These are phyloP conservation scores for Posidonia australis DNA, from an alignment of 106 monocot genomes.

Conservation along the genomic window DNA sequence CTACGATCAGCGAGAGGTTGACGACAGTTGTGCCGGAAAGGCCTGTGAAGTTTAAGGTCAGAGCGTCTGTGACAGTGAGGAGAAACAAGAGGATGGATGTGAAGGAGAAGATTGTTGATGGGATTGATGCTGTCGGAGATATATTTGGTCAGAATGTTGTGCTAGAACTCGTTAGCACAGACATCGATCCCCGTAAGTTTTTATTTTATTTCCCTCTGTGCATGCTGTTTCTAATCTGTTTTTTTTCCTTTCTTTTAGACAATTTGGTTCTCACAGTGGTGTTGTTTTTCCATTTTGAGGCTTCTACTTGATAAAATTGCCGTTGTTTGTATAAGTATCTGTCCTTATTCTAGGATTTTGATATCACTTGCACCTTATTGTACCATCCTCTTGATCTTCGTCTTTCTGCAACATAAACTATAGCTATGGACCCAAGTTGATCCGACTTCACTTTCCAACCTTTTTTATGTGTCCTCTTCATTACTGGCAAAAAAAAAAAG, in stretches of 20 bases:
- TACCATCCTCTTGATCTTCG: no score
- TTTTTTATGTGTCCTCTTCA: no score
- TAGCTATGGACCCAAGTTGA: no score
- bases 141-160: conserved; percentile 55
- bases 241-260: not conserved
- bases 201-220: not conserved
- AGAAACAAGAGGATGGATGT: conserved; percentile 58
- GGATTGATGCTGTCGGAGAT: conserved; percentile 46
- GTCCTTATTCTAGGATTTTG: no score
- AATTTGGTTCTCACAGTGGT: no score
- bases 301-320: no score
- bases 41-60: conserved; percentile 36
- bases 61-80: conserved; percentile 63
- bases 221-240: not conserved
- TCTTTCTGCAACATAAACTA: no score
- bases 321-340: no score
- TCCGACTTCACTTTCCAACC: no score
- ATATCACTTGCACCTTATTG: no score
- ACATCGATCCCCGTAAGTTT: conserved; percentile 36
- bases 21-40: conserved; percentile 13
- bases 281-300: no score
- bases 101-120: conserved; percentile 29
- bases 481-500: no score
- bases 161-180: conserved; percentile 74
- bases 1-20: conserved; percentile 17